phyloP scores from a whole-genome alignment of 805 yeast genomes.

The Candida boidinii region DNA sequence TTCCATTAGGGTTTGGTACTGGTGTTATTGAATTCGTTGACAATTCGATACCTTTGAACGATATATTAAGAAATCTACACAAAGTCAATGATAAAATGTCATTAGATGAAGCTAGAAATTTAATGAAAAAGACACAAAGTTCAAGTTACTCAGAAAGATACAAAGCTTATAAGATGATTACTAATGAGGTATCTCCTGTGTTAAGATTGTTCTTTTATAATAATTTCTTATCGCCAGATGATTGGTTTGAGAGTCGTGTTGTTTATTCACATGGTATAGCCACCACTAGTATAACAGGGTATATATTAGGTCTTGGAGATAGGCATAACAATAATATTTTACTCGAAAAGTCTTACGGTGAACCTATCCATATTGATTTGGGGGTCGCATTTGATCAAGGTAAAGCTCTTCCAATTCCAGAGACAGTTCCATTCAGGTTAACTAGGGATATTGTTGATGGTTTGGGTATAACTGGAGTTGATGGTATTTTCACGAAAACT shows the following conservation, averaged over 20 bases:
- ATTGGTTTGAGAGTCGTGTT: constrained; percentile 64
- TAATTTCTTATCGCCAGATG: constrained; percentile 54
- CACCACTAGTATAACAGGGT: constrained; percentile 77
- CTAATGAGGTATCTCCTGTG: constrained; percentile 50
- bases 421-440: constrained; percentile 85
- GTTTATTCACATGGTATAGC: constrained; percentile 75
- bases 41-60: constrained; percentile 63
- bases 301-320: constrained; percentile 88
- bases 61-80: constrained; percentile 62
- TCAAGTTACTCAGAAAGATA: constrained; percentile 35
- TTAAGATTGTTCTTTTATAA: constrained; percentile 64
- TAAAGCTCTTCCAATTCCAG: constrained; percentile 74
- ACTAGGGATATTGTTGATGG: constrained; percentile 91
- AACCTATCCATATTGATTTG: constrained; percentile 90
- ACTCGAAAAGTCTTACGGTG: constrained; percentile 75
- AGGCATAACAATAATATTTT: constrained; percentile 88
- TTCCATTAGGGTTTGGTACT: constrained; percentile 79
- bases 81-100: constrained; percentile 34
- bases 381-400: constrained; percentile 98
- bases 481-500: constrained; percentile 65
- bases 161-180: constrained; percentile 37
- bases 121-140: constrained; percentile 53
- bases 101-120: constrained; percentile 49
- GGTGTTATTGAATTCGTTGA: constrained; percentile 90
- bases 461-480: constrained; percentile 78